Evolutionary conservation across 441 rosid species (phyloP), one percentile per base, ranked within the genome.

Genomic region (Corymbia calophylla): DNA sequence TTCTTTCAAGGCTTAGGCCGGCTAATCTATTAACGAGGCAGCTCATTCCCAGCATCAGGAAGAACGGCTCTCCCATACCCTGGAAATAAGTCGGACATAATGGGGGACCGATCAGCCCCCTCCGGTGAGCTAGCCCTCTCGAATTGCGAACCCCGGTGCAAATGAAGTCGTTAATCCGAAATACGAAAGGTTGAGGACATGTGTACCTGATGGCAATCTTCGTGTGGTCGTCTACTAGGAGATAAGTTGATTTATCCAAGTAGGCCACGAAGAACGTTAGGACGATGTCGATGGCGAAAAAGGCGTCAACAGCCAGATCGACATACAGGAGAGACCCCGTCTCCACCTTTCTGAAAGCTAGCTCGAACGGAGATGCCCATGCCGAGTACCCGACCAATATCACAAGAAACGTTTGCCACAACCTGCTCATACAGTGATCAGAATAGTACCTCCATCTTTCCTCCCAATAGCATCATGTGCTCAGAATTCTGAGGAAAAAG

Each of bases 211-310:
- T 19, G 2, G 97, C 96, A 54, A 97, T 97, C 92, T 95, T 94
- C 91, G 92, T 93, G 93, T 94, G 97, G 91, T 96, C 97, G 88
- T 95, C 97, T 32, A 98, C 94, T 4, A 95, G 95, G 92, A 97
- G 97, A 93, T 95, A 96, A n/a, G 99, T 93, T 11, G 96, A 62
- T 48, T 88, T 95, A 91, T 98, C 99, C 90, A 98, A 90, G 91
- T 97, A 97, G 31, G 97, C 97, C 19, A 97, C 99, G 39, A 98
- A 98, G 93, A 98, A 97, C 53, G 99, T 97, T 14, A 96, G 89
- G 92, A 95, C 21, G n/a, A 98, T 98, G 88, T 98, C 99, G 25
- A 87, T 25, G 92, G 96, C 97, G 56, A 98, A 98, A 95, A 96
- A 96, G 53, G 90, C 92, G 91, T 97, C 99, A n/a, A 97, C 97